These are phyloP conservation scores for Ascochyta koolunga DNA, from an alignment of 2,329 filamentous ascomycete species.

Conservation along the genomic window DNA sequence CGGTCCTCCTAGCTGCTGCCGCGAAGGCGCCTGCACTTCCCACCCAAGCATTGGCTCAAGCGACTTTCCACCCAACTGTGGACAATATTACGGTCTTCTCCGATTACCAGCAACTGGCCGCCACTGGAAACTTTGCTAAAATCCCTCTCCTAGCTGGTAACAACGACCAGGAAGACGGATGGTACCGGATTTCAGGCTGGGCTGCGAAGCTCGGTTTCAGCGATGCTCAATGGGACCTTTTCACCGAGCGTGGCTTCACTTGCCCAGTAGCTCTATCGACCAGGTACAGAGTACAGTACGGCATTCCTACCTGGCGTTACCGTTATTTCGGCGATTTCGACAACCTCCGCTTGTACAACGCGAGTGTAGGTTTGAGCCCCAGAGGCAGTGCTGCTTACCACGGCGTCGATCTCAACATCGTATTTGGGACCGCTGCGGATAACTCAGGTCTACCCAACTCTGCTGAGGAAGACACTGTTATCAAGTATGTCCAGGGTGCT, in stretches of 20 bases:
- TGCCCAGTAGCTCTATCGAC: constrained; percentile 29
- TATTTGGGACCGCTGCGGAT: constrained; percentile 43
- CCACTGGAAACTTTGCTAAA: constrained; percentile 30
- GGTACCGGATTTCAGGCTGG: constrained; percentile 36
- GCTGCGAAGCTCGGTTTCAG: constrained; percentile 28
- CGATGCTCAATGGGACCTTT: constrained; percentile 32
- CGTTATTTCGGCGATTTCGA: constrained; percentile 46
- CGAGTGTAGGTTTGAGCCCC: constrained; percentile 29
- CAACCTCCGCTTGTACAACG: constrained; percentile 42
- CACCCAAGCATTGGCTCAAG: constrained; percentile 30
- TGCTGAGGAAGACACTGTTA: constrained; percentile 33
- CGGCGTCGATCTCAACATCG: constrained; percentile 42
- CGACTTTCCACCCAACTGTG: constrained; percentile 40
- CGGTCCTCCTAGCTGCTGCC: constrained; percentile 32
- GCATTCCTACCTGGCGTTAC: constrained; percentile 47
- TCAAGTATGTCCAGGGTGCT: constrained; percentile 42
- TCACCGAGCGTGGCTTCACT: constrained; percentile 31
- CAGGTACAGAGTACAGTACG: constrained; percentile 28
- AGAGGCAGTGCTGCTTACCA: constrained; percentile 47
- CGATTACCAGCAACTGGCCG: constrained; percentile 34
- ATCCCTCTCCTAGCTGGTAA: constrained; percentile 35
- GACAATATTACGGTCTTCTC: constrained; percentile 40
- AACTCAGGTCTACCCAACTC: constrained; percentile 31
- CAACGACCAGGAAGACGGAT: constrained; percentile 33
- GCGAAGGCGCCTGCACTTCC: constrained; percentile 33